Evolutionary conservation across 2,329 filamentous ascomycete genomes (phyloP).

Genomic region (Bipolaris victoriae): DNA sequence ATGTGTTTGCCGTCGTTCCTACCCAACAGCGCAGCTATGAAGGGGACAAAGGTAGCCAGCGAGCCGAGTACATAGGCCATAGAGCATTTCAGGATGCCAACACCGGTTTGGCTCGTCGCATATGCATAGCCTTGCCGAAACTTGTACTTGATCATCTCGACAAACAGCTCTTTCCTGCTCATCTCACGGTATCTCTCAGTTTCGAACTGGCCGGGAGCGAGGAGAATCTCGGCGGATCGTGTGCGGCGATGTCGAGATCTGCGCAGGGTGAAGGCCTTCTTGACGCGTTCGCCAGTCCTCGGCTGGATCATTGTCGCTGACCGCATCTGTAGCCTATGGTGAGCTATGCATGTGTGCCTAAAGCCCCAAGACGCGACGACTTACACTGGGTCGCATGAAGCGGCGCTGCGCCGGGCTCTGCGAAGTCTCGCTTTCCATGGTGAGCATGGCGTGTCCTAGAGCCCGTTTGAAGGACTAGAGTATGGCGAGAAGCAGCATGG

Average conservation of each 20-base stretch:
- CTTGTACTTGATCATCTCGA: constrained; percentile 42
- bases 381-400: constrained; percentile 47
- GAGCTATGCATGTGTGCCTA: constrained; percentile 15
- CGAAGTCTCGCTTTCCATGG: constrained; percentile 38
- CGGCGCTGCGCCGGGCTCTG: constrained; percentile 45
- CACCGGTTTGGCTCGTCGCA: constrained; percentile 73
- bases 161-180: constrained; percentile 45
- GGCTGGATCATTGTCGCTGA: constrained; percentile 89
- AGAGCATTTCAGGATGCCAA: constrained; percentile 87
- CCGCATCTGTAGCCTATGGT: constrained; percentile 62
- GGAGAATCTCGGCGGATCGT: constrained; percentile 51
- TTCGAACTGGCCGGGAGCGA: constrained; percentile 38
- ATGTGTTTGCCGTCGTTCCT: constrained; percentile 91
- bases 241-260: constrained; percentile 51
- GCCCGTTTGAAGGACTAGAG: constrained; percentile 11
- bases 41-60: constrained; percentile 80
- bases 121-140: constrained; percentile 61
- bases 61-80: constrained; percentile 87
- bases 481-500: constrained; percentile 13
- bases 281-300: constrained; percentile 81
- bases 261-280: constrained; percentile 78
- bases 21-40: constrained; percentile 75
- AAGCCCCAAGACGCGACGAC: constrained; percentile 21
- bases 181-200: constrained; percentile 37
- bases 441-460: constrained; percentile 5